These are phyloP conservation scores for Tricholoma sp. DNA, from an alignment of 768 basidiomycete genomes.

Conservation along the genomic window DNA sequence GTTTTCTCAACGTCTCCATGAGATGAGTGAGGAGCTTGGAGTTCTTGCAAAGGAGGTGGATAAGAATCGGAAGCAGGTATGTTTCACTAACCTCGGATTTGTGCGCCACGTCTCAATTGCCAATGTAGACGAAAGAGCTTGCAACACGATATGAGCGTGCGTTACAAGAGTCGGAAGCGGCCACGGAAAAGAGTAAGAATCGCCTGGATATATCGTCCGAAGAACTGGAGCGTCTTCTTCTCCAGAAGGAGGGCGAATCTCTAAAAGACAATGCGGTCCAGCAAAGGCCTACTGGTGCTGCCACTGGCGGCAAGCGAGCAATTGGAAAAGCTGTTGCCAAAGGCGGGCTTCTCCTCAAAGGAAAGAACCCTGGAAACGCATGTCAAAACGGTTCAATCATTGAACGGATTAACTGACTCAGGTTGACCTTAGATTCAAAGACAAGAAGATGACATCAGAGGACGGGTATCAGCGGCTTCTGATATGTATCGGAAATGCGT, in stretches of 20 bases:
- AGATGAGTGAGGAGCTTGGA: conserved; percentile 94
- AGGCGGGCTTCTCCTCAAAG: conserved; percentile 84
- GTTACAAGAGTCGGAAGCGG: conserved; percentile 79
- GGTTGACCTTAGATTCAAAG: conserved; percentile 58
- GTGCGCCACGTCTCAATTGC: neutral
- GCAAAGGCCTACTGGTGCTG: conserved; percentile 48
- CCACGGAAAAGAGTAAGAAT: conserved; percentile 84
- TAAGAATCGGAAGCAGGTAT: conserved; percentile 84
- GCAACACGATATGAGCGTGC: conserved; percentile 83
- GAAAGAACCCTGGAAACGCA: conserved; percentile 88
- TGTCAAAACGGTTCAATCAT: conserved; percentile 4
- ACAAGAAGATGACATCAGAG: conserved; percentile 92
- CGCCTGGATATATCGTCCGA: conserved; percentile 88
- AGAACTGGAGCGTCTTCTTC: conserved; percentile 85
- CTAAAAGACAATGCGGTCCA: conserved; percentile 76
- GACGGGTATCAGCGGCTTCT: conserved; percentile 77
- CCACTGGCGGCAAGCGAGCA: conserved; percentile 62
- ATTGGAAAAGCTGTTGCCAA: conserved; percentile 91
- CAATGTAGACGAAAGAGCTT: conserved; percentile 78
- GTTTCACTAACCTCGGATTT: conserved; percentile 11
- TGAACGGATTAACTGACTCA: neutral
- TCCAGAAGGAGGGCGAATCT: conserved; percentile 95
- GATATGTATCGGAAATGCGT: conserved; percentile 90
- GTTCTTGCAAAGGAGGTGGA: conserved; percentile 89
- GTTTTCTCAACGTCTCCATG: conserved; percentile 82